These are phyloP conservation scores for Talaromyces sp. DNA, from an alignment of 2,329 filamentous ascomycete species.

Conservation along the genomic window DNA sequence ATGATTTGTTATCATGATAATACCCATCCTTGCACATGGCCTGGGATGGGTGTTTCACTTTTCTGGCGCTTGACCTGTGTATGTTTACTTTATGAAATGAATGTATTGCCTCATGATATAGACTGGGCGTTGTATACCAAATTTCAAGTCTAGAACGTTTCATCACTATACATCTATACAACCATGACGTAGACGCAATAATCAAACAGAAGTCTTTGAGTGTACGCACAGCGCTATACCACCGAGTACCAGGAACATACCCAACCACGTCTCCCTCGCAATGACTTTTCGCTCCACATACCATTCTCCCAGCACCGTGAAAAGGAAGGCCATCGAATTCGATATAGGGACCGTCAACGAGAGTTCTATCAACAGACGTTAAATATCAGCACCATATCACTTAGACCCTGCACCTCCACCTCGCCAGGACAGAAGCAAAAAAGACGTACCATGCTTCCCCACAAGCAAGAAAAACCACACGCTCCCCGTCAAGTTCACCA, in stretches of 20 bases:
- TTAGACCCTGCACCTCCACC: too few relatives aligned
- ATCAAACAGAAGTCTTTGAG: conserved; percentile 30
- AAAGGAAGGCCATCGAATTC: conserved; percentile 92
- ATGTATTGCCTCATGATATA: not conserved
- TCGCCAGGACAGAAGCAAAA: not conserved
- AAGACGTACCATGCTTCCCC: conserved; percentile 74
- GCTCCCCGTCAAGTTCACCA: conserved; percentile 87
- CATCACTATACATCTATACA: not conserved
- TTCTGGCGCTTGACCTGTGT: not conserved
- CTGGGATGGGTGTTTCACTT: not conserved
- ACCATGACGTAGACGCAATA: not conserved
- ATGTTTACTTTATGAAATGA: not conserved
- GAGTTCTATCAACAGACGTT: conserved; percentile 59
- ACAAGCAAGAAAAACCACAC: conserved; percentile 96
- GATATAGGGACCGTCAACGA: conserved; percentile 93
- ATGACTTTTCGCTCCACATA: conserved; percentile 91
- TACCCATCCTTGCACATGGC: conserved; percentile 1
- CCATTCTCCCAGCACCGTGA: conserved; percentile 93
- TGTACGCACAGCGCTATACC: conserved; percentile 84
- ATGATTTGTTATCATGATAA: not conserved
- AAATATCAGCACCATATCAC: not conserved
- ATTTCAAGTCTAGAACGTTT: not conserved
- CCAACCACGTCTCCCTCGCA: conserved; percentile 76
- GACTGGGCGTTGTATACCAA: not conserved
- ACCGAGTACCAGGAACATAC: conserved; percentile 72